These are phyloP conservation scores for Ascochyta koolunga DNA, from an alignment of 2,329 filamentous ascomycete species.

Conservation along the genomic window DNA sequence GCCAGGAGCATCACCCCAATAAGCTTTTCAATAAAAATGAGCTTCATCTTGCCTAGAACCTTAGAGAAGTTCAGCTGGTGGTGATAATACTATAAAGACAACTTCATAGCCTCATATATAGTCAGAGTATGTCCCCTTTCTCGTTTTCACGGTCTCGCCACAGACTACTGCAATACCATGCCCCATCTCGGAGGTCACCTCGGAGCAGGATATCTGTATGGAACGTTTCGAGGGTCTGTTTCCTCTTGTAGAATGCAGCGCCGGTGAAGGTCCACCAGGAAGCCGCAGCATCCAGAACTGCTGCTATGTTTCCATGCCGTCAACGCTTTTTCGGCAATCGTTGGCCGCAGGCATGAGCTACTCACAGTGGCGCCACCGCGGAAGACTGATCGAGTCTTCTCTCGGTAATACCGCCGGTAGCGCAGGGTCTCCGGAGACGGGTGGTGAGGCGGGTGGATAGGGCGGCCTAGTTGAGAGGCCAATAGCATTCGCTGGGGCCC, in stretches of 20 bases:
- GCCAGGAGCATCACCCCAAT: slow-evolving; percentile 13
- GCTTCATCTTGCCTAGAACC: slow-evolving; percentile 15
- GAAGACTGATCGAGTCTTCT: slow-evolving; percentile 5
- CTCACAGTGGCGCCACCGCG: background rate
- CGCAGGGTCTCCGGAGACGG: slow-evolving; percentile 4
- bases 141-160: slow-evolving; percentile 7
- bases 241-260: slow-evolving; percentile 14
- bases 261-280: slow-evolving; percentile 11
- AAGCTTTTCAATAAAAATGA: slow-evolving; percentile 16
- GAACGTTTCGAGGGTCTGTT: slow-evolving; percentile 13
- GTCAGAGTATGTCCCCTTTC: slow-evolving; percentile 5
- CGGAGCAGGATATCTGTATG: slow-evolving; percentile 2
- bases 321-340: slow-evolving; percentile 6
- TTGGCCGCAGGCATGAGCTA: background rate
- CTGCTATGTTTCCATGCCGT: background rate
- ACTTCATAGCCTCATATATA: slow-evolving; percentile 12
- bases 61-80: background rate
- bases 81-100: slow-evolving; percentile 5
- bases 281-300: background rate
- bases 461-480: background rate
- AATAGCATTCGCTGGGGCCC: background rate
- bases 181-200: slow-evolving; percentile 12
- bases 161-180: slow-evolving; percentile 7
- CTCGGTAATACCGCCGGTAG: slow-evolving; percentile 13
- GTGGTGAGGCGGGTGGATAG: background rate